Conservation (phyloP, 1,284 basidiomycete genomes). For the Heterobasidion parviporum region DNA sequence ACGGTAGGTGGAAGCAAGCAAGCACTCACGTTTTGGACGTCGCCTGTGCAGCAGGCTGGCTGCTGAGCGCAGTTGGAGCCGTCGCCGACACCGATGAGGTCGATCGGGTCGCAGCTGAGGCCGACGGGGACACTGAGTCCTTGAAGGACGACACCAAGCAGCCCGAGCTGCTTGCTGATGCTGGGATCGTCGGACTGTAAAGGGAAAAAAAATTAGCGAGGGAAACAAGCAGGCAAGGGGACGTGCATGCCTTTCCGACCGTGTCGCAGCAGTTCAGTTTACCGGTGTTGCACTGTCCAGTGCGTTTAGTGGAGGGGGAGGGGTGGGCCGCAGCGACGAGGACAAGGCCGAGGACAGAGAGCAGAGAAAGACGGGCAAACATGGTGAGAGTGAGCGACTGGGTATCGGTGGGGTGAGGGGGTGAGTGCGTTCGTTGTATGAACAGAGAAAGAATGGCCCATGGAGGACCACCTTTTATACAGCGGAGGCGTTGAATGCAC, state of each 20-base stretch:
- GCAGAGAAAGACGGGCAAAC: not conserved
- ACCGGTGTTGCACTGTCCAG: constrained; percentile 19
- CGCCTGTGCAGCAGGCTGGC: constrained; percentile 23
- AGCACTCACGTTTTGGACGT: constrained; percentile 9
- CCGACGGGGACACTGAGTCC: constrained; percentile 15
- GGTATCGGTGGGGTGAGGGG: not conserved
- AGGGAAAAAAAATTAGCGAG: not conserved
- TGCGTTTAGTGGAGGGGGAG: not conserved
- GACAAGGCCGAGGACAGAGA: not conserved
- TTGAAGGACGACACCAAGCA: constrained; percentile 14
- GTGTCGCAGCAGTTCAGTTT: constrained; percentile 22
- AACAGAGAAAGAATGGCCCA: not conserved
- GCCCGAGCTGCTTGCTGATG: constrained; percentile 5
- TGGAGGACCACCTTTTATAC: not conserved
- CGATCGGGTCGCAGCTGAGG: constrained; percentile 17
- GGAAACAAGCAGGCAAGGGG: not conserved
- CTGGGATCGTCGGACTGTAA: constrained; percentile 3
- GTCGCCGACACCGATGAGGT: constrained; percentile 11
- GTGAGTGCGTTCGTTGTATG: not conserved
- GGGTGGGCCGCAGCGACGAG: not conserved
- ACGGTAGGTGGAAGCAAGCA: too few species aligned
- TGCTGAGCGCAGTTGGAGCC: constrained; percentile 12
- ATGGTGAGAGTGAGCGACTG: not conserved
- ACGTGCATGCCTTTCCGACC: not conserved
- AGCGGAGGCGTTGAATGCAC: too few species aligned